Base-by-base conservation (phyloP, 108 stramenopile genomes). In the Skeletonema grethae region DNA sequence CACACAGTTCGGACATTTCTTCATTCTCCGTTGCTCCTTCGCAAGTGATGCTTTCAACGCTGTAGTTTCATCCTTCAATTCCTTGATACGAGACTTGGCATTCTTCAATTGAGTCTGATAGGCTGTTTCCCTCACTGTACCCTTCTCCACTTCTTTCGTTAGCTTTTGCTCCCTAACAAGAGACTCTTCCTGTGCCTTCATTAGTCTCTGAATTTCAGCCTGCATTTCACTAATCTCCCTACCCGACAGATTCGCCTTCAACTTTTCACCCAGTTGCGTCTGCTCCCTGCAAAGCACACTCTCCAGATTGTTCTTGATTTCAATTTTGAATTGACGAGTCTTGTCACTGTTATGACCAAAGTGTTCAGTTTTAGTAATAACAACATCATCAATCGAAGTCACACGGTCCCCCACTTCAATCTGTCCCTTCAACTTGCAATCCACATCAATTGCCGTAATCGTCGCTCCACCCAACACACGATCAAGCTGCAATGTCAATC, bases 361-460 rank as follows among this genome's bases (percentile, higher is more conserved):
- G 46, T 48, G 16, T 1, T 16, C 16, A 18, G n/a, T 48, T 5
- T n/a, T 5, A 0, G 46, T 48, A 2, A 48, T 48, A 0, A 48
- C 18, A 18, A 18, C 16, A 16, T 48, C 66, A 34, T 67, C 66
- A 38, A 67, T 67, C 25, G 66, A 48, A 8, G 30, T 13, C 0
- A 67, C 48, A 12, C 45, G 46, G 12, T 67, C 66, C 18, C 66
- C 66, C 31, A 50, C 46, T 10, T 56, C 48, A 2, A 67, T 7
- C 4, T 67, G 66, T 7, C 28, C 45, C 6, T 24, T 9, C 5
- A 67, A 53, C 31, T 45, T 53, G 16, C 66, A 56, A 30, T 16
- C 48, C 3, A 53, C 25, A 30, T 67, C 48, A 0, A 67, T 56
- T 12, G 8, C 24, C 11, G 46, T 50, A 34, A 67, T 56, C 8